A percentile compares a stretch with the other conserved stretches of the same genome.
Evolutionary conservation across 345 rosid genomes (phyloP).

Genomic region (Pseudoturritis turrita): DNA sequence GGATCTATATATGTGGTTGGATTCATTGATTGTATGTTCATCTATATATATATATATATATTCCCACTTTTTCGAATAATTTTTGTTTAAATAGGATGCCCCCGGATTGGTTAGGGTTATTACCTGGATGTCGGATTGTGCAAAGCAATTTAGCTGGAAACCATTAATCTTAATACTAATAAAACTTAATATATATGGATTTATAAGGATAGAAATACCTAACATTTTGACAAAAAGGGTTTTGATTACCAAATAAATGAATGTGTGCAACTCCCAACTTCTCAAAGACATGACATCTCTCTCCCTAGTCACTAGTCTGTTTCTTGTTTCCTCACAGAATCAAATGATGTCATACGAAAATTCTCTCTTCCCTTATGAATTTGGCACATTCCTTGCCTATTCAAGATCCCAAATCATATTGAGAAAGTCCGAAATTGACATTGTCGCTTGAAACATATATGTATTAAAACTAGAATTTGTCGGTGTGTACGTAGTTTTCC

Average conservation of each 20-base stretch:
- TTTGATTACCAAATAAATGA: conserved; percentile 1
- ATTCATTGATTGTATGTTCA: background rate
- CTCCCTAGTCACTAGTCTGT: conserved; percentile 11
- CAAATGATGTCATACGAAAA: conserved; percentile 7
- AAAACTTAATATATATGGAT: background rate
- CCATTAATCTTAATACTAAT: background rate
- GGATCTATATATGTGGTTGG: background rate
- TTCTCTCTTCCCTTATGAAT: background rate
- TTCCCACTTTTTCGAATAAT: background rate
- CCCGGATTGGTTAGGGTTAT: background rate
- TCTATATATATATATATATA: background rate
- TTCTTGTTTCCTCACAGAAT: conserved; percentile 22
- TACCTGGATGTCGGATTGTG: background rate
- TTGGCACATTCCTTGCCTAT: conserved; percentile 9
- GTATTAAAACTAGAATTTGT: background rate
- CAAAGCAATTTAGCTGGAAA: conserved; percentile 19
- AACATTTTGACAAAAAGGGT: background rate
- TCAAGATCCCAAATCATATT: background rate
- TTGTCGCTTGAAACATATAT: background rate
- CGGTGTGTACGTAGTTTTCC: background rate
- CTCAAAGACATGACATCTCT: conserved; percentile 12
- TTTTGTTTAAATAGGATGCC: background rate
- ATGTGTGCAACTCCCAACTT: conserved; percentile 17
- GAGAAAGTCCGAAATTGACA: background rate
- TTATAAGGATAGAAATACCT: background rate